Base-by-base conservation (phyloP, 1,284 basidiomycete species). In the Lignosus rhinocerotis region DNA sequence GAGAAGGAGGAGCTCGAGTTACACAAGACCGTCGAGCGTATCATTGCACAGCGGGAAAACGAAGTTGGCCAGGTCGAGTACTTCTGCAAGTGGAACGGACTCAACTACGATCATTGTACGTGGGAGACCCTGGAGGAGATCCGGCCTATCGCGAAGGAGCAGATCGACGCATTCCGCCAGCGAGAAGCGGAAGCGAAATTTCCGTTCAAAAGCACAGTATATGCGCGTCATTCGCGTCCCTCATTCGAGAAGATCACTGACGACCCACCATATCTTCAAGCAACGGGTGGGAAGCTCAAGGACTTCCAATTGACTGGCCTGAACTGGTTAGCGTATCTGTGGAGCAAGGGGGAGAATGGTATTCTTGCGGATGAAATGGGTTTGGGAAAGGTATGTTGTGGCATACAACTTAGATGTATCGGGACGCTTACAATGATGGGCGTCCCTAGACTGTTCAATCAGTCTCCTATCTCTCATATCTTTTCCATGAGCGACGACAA, bases 361-460 rank as follows among this genome's bases (percentile, higher is more conserved):
- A 98, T 99, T 66, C 80, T 99, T 32, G 97, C 97, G 1, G 97
- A 99, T 71, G 97, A 99, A 82, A 99, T 99, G 97, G 97, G 97
- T 73, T 88, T 99, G 17, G 97, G 97, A 54, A 99, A 99, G 84
- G 90, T 90, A 39, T 50, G 67, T 46, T 17, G 43, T 42, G 45
- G 43, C 12, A 16, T 30, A 9, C 21, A 8, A 30, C 21, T 4
- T 3, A 36, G 2, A 47, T 42, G 32, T 8, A n/a, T 31, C 17
- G 34, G 5, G 36, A 4, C 36, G 11, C n/a, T n/a, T 16, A 19
- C 54, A 30, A 54, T 55, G 32, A 58, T 39, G 32, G 41, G 38
- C 53, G n/a, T 38, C 46, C 52, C 5, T 63, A 92, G 88, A 92
- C 96, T 6, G 96, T 99, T 10, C 97, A 99, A 79, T 97, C 95